phyloP scores from a whole-genome alignment of 169 alveolate species.

The Plasmodium knowlesi region DNA sequence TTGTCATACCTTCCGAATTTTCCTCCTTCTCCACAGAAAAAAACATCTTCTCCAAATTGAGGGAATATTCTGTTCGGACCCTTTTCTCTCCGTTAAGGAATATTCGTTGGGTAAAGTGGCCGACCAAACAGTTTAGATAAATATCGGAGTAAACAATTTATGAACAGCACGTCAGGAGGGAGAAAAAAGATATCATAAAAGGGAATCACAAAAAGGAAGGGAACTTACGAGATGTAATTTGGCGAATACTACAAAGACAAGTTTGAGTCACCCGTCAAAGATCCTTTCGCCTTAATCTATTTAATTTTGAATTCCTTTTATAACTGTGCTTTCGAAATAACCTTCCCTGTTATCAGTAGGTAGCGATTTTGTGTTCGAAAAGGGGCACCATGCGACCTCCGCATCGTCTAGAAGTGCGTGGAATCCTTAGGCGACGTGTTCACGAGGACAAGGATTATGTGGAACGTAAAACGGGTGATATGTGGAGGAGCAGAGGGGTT shows the following conservation, averaged over 20 bases:
- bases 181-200: background rate
- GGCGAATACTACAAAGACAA: background rate
- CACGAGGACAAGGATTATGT: background rate
- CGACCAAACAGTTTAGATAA: background rate
- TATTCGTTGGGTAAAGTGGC: background rate
- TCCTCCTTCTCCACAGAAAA: slow-evolving; percentile 4
- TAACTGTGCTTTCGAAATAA: background rate
- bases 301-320: background rate
- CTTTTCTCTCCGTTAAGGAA: background rate
- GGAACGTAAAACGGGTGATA: background rate
- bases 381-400: background rate
- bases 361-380: background rate
- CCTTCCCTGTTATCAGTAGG: background rate
- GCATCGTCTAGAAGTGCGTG: background rate
- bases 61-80: background rate
- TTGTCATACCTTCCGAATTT: background rate
- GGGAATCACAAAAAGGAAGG: background rate
- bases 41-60: slow-evolving; percentile 13
- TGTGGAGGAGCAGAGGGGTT: background rate
- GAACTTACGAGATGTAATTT: background rate
- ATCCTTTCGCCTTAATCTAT: background rate
- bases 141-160: background rate
- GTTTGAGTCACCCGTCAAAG: background rate
- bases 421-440: background rate
- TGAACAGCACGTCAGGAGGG: background rate